Percentiles rank a stretch among this genome's conserved stretches.
phyloP scores from a whole-genome alignment of 495 filamentous ascomycete genomes.

The Melanomma pulvis-pyrius region DNA sequence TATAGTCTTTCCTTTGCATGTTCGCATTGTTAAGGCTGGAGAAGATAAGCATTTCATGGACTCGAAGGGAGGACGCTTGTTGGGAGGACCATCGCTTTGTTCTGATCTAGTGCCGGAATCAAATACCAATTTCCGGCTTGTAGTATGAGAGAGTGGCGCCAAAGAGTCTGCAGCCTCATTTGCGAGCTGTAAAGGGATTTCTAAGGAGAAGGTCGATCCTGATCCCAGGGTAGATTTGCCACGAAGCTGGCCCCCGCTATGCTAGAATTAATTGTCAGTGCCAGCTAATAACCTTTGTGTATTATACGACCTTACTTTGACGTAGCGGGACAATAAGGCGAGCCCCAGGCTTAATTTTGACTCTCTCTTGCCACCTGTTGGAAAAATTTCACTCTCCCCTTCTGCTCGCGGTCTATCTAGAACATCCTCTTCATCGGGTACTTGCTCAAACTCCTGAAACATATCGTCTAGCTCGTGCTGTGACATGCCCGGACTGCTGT shows the following conservation, averaged over 20 bases:
- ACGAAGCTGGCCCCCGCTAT: constrained; percentile 21
- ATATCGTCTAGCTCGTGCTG: constrained; percentile 18
- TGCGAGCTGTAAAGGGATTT: constrained; percentile 13
- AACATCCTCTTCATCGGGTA: constrained; percentile 8
- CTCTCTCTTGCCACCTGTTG: not conserved
- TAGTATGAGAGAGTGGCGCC: not conserved
- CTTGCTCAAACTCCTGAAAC: constrained; percentile 19
- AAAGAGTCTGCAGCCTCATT: not conserved
- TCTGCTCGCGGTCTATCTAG: not conserved
- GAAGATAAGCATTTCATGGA: not conserved
- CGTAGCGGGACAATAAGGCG: constrained; percentile 24
- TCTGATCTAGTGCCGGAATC: not conserved
- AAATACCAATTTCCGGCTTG: not conserved
- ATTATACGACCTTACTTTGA: not conserved
- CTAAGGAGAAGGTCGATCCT: constrained; percentile 22
- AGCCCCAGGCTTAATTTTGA: constrained; percentile 13
- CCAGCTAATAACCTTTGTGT: not conserved
- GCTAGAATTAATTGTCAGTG: not conserved
- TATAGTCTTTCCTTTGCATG: not conserved
- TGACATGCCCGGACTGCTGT: constrained; percentile 20
- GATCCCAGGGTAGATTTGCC: constrained; percentile 3
- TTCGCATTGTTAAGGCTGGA: not conserved
- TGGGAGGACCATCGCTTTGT: not conserved
- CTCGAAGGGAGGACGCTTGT: not conserved
- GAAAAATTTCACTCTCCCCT: not conserved